Conservation (phyloP, 192 early-diverging fungal genomes). For the Geranomyces variabilis region DNA sequence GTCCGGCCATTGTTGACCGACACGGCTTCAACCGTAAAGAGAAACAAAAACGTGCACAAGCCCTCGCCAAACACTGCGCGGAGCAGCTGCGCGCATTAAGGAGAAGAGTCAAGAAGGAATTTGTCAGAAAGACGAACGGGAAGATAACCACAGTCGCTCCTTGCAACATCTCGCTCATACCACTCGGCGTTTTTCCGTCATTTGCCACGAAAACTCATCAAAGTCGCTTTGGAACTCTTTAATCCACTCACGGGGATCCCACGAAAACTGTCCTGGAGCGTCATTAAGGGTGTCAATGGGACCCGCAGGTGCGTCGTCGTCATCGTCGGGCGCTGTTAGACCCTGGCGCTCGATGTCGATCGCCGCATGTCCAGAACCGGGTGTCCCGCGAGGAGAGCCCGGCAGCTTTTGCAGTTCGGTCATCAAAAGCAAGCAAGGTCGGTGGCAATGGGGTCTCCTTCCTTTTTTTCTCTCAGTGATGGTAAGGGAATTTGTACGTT, state of each 20-base stretch:
- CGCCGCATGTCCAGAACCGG: not conserved
- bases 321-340: slow-evolving; percentile 9
- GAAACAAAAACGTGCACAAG: slow-evolving; percentile 63
- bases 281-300: slow-evolving; percentile 37
- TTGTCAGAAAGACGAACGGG: not conserved
- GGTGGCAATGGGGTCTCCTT: too few species aligned
- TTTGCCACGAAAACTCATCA: slow-evolving; percentile 48
- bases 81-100: slow-evolving; percentile 43
- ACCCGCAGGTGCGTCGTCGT: slow-evolving; percentile 24
- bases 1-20: slow-evolving; percentile 60
- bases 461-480: too few species aligned
- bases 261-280: slow-evolving; percentile 45
- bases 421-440: not conserved
- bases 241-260: slow-evolving; percentile 59
- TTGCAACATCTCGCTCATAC: slow-evolving; percentile 33
- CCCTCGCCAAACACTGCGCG: slow-evolving; percentile 63
- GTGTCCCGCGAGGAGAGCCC: not conserved
- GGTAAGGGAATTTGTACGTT: too few species aligned
- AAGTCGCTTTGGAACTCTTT: slow-evolving; percentile 51
- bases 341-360: slow-evolving; percentile 32
- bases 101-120: too few species aligned
- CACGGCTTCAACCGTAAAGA: slow-evolving; percentile 60
- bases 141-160: not conserved
- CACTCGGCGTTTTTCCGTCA: slow-evolving; percentile 61
- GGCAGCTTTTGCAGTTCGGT: slow-evolving; percentile 22